Evolutionary conservation across 202 grass and related monocot genomes (phyloP).

Genomic region (Schoenoplectus tabernaemontani): DNA sequence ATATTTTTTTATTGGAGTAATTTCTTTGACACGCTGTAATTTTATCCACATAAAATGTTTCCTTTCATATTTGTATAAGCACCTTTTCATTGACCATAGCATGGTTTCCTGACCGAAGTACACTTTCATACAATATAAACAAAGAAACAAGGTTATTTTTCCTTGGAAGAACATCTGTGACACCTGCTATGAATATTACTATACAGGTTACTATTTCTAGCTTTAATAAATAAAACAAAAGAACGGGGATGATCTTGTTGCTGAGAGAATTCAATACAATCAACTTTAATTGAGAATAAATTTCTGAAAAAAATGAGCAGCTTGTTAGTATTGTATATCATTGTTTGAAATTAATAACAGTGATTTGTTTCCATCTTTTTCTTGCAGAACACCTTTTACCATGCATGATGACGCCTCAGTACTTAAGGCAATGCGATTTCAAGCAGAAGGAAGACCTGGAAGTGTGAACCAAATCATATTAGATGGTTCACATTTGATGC

Average conservation of each 20-base stretch:
- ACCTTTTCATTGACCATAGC: background rate
- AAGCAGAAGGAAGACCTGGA: slow-evolving; percentile 36
- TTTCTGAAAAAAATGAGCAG: background rate
- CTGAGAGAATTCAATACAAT: background rate
- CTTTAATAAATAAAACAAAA: background rate
- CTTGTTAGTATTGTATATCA: background rate
- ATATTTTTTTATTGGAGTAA: background rate
- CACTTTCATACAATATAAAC: background rate
- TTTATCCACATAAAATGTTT: background rate
- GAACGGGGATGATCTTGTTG: background rate
- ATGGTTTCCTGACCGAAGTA: background rate
- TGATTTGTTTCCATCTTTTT: slow-evolving; percentile 15
- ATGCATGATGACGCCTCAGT: slow-evolving; percentile 80
- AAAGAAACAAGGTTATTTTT: background rate
- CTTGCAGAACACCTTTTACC: slow-evolving; percentile 58
- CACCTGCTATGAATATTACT: background rate
- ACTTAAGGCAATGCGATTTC: slow-evolving; percentile 50
- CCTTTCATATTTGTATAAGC: background rate
- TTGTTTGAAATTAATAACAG: slow-evolving; percentile 21
- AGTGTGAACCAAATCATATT: slow-evolving; percentile 7
- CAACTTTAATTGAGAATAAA: background rate
- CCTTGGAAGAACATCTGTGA: background rate
- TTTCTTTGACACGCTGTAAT: background rate
- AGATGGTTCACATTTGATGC: slow-evolving; percentile 6
- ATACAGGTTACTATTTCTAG: background rate